These are phyloP conservation scores for Candida sphagnicola DNA, from an alignment of 805 yeast genomes.

Conservation along the genomic window DNA sequence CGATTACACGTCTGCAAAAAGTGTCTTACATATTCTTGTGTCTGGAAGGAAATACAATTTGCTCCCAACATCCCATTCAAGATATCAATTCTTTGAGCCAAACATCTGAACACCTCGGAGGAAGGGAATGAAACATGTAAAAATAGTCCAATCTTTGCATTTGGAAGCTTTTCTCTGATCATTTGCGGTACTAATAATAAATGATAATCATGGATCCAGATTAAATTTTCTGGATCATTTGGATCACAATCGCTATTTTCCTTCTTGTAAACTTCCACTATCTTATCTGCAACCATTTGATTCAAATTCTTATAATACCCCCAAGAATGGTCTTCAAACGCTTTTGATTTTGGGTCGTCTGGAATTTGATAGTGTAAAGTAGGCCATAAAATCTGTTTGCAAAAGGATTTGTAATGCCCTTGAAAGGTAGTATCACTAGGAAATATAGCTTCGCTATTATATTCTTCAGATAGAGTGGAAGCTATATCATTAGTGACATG, in stretches of 20 bases:
- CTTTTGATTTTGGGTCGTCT: slow-evolving; percentile 88
- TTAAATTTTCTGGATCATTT: slow-evolving; percentile 50
- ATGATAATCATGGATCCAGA: slow-evolving; percentile 94
- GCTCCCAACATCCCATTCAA: slow-evolving; percentile 92
- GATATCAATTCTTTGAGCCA: slow-evolving; percentile 76
- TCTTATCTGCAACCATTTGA: slow-evolving; percentile 72
- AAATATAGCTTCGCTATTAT: slow-evolving; percentile 60
- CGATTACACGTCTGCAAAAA: slow-evolving; percentile 88
- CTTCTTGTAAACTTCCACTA: slow-evolving; percentile 52
- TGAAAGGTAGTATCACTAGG: slow-evolving; percentile 77
- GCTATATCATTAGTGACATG: slow-evolving; percentile 53
- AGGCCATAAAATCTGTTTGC: slow-evolving; percentile 96
- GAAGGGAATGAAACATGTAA: slow-evolving; percentile 94
- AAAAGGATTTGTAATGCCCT: slow-evolving; percentile 88
- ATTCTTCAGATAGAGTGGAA: slow-evolving; percentile 41
- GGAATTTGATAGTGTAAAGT: slow-evolving; percentile 91
- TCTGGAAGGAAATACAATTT: slow-evolving; percentile 83
- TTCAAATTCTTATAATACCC: slow-evolving; percentile 73
- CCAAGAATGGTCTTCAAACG: slow-evolving; percentile 96
- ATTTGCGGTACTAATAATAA: slow-evolving; percentile 77
- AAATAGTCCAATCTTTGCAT: slow-evolving; percentile 72
- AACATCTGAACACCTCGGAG: slow-evolving; percentile 86
- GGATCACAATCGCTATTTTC: slow-evolving; percentile 48
- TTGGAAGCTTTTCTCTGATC: slow-evolving; percentile 70
- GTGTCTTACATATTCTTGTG: slow-evolving; percentile 89